A percentile compares a stretch with the other conserved stretches of the same genome.
Evolutionary conservation across 768 basidiomycete species (phyloP).

Genomic region (Lentinula sp.): DNA sequence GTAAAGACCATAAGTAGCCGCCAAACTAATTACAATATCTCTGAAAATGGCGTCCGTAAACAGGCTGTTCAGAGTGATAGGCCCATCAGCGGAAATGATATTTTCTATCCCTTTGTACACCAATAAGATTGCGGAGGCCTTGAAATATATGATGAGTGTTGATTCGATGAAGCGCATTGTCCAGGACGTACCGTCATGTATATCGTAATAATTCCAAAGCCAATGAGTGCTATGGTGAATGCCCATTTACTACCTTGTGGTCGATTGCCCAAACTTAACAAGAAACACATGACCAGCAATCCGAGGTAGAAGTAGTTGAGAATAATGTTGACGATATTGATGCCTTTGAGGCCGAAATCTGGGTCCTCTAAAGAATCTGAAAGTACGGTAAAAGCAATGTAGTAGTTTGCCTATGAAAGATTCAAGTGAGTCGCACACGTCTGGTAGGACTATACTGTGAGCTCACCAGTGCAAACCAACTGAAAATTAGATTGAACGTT

Average conservation of each 20-base stretch:
- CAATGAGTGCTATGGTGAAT: slow-evolving; percentile 80
- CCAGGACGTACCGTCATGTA: slow-evolving; percentile 79
- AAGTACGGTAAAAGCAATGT: slow-evolving; percentile 81
- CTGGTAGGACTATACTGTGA: background rate
- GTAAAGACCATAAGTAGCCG: slow-evolving; percentile 89
- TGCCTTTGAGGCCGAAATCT: slow-evolving; percentile 49
- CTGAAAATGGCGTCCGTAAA: slow-evolving; percentile 79
- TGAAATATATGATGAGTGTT: slow-evolving; percentile 7
- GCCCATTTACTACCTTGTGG: slow-evolving; percentile 87
- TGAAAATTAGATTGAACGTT: slow-evolving; percentile 83
- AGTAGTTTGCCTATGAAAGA: slow-evolving; percentile 70
- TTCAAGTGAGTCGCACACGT: background rate
- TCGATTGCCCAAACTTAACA: slow-evolving; percentile 84
- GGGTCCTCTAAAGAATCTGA: slow-evolving; percentile 68
- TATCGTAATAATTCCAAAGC: slow-evolving; percentile 87
- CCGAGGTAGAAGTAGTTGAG: slow-evolving; percentile 88
- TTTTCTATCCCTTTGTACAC: slow-evolving; percentile 75
- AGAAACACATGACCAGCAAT: slow-evolving; percentile 79
- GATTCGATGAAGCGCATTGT: background rate
- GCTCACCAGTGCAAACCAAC: slow-evolving; percentile 81
- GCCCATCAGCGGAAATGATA: slow-evolving; percentile 40
- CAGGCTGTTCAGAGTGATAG: slow-evolving; percentile 50
- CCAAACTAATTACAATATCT: slow-evolving; percentile 50
- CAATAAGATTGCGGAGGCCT: slow-evolving; percentile 76
- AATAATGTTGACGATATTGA: slow-evolving; percentile 68